Evolutionary conservation across 345 rosid species (phyloP).

Genomic region (Bruguiera parviflora): DNA sequence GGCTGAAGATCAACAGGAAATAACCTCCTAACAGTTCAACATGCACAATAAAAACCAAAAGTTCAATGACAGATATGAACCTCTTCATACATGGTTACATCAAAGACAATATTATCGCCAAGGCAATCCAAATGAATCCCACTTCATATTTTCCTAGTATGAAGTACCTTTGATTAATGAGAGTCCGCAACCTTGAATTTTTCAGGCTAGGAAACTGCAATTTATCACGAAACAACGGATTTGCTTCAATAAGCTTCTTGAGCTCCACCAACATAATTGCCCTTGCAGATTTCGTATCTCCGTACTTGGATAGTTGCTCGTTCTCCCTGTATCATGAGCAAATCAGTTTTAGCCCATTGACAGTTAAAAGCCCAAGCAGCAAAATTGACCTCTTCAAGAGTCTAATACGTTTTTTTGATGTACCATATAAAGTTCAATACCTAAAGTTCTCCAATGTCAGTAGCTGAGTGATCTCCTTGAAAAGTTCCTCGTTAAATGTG

Average conservation of each 20-base stretch:
- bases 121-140: no score
- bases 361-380: neutral
- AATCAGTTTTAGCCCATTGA: constrained; percentile 5
- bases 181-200: constrained; percentile 83
- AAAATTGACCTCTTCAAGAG: neutral
- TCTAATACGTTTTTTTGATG: neutral
- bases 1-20: no score
- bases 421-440: constrained; percentile 27
- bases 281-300: constrained; percentile 97
- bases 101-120: no score
- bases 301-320: constrained; percentile 93
- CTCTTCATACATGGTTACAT: no score
- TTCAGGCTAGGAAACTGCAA: constrained; percentile 92
- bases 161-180: constrained; percentile 87
- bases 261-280: constrained; percentile 96
- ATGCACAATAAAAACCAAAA: no score
- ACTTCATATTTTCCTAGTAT: neutral
- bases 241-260: constrained; percentile 97
- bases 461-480: constrained; percentile 93
- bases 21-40: no score
- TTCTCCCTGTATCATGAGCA: constrained; percentile 65
- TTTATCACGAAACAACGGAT: constrained; percentile 93
- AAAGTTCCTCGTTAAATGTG: constrained; percentile 93
- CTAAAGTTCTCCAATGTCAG: constrained; percentile 89
- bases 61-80: no score